These are phyloP conservation scores for Trichophaea hybrida DNA, from an alignment of 2,329 filamentous ascomycete species.

Conservation along the genomic window DNA sequence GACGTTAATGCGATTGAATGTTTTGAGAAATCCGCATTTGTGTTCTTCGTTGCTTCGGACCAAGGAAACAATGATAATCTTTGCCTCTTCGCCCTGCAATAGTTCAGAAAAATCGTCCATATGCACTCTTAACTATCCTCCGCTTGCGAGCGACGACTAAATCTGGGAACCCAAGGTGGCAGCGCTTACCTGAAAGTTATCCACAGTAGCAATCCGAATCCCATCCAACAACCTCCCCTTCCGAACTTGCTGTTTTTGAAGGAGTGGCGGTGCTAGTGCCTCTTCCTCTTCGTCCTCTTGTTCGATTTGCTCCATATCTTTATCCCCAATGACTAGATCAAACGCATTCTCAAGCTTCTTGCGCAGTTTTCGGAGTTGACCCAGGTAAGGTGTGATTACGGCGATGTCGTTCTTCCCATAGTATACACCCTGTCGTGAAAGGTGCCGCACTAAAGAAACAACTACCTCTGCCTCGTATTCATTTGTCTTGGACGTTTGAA, in stretches of 20 bases:
- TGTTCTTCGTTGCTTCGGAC: conserved; percentile 50
- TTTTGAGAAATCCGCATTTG: conserved; percentile 37
- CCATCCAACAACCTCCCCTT: conserved; percentile 28
- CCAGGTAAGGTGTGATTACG: conserved; percentile 31
- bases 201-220: conserved; percentile 28
- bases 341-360: conserved; percentile 35
- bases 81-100: conserved; percentile 50
- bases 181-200: conserved; percentile 22
- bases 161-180: not conserved
- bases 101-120: conserved; percentile 42
- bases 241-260: not conserved
- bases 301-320: conserved; percentile 28
- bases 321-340: conserved; percentile 29
- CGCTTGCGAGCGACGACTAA: not conserved
- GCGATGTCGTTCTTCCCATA: conserved; percentile 33
- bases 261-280: too few relatives aligned
- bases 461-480: conserved; percentile 26
- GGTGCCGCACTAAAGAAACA: conserved; percentile 33
- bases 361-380: conserved; percentile 28
- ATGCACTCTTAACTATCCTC: not conserved
- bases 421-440: conserved; percentile 36
- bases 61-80: conserved; percentile 54
- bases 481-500: conserved; percentile 23
- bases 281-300: conserved; percentile 25
- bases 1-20: conserved; percentile 27